Conservation (phyloP, 2,329 filamentous ascomycete species). For the Apiospora marii region DNA sequence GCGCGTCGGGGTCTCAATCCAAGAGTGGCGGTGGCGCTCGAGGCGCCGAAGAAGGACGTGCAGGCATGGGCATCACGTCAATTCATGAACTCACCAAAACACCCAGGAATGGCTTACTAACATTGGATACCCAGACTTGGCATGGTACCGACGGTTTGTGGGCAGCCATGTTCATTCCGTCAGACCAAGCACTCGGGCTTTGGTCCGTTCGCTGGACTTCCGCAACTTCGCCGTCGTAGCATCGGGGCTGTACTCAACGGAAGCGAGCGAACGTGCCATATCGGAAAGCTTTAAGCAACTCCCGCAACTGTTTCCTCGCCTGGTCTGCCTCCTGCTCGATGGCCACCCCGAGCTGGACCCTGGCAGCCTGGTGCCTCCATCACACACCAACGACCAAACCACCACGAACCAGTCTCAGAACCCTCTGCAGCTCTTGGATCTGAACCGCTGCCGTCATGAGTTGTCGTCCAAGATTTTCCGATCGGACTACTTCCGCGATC, state of each 20-base stretch:
- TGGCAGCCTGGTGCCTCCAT: conserved; percentile 40
- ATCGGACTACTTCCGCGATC: conserved; percentile 44
- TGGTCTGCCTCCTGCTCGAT: conserved; percentile 58
- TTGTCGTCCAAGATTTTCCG: conserved; percentile 51
- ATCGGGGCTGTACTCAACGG: conserved; percentile 51
- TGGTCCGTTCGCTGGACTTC: conserved; percentile 58
- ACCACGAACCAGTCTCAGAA: conserved; percentile 24
- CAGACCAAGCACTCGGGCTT: conserved; percentile 47
- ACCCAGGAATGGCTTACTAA: conserved; percentile 6
- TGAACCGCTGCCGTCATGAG: conserved; percentile 50
- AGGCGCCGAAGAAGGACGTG: not conserved
- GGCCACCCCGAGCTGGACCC: conserved; percentile 55
- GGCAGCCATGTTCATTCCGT: conserved; percentile 46
- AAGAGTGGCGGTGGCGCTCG: not conserved
- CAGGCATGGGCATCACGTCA: not conserved
- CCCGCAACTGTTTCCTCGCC: conserved; percentile 49
- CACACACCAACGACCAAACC: not conserved
- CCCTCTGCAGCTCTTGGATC: conserved; percentile 53
- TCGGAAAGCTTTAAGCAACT: conserved; percentile 50
- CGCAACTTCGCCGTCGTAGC: conserved; percentile 50
- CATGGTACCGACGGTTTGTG: conserved; percentile 59
- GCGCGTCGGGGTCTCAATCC: not conserved
- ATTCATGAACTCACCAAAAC: not conserved
- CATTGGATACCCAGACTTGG: conserved; percentile 49
- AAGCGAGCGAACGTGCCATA: conserved; percentile 47